Evolutionary conservation across 352 stramenopile genomes (phyloP).

Genomic region (Pythium monospermum): DNA sequence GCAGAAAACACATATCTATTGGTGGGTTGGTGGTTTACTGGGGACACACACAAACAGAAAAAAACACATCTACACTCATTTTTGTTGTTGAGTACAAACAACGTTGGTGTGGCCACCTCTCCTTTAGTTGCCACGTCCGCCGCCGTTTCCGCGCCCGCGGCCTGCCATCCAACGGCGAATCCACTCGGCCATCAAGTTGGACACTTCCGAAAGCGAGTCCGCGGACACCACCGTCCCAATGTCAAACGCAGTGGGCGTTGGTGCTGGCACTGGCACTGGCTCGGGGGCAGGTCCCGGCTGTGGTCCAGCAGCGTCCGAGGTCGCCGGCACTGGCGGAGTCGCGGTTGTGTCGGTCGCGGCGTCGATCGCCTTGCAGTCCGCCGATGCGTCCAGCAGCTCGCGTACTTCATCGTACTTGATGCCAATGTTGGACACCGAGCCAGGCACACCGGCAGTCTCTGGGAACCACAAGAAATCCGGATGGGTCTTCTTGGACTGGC

Average conservation of each 20-base stretch:
- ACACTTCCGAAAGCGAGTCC: neutral
- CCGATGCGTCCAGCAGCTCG: constrained; percentile 14
- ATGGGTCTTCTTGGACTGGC: constrained; percentile 43
- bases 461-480: constrained; percentile 69
- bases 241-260: neutral
- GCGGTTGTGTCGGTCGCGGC: neutral
- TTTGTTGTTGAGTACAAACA: neutral
- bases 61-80: no score
- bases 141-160: neutral
- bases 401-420: constrained; percentile 18
- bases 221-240: constrained; percentile 4
- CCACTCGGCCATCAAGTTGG: constrained; percentile 2
- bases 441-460: constrained; percentile 9
- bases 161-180: neutral
- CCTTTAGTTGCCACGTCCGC: constrained; percentile 2
- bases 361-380: constrained; percentile 6
- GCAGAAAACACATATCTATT: no score
- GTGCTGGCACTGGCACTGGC: neutral
- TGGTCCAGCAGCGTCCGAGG: neutral
- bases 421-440: constrained; percentile 8
- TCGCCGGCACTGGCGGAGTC: neutral
- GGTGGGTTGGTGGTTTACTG: no score
- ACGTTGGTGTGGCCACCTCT: neutral
- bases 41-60: no score
- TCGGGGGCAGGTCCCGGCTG: no score